phyloP scores from a whole-genome alignment of 2,329 filamentous ascomycete genomes.

The Botryotinia globosa region DNA sequence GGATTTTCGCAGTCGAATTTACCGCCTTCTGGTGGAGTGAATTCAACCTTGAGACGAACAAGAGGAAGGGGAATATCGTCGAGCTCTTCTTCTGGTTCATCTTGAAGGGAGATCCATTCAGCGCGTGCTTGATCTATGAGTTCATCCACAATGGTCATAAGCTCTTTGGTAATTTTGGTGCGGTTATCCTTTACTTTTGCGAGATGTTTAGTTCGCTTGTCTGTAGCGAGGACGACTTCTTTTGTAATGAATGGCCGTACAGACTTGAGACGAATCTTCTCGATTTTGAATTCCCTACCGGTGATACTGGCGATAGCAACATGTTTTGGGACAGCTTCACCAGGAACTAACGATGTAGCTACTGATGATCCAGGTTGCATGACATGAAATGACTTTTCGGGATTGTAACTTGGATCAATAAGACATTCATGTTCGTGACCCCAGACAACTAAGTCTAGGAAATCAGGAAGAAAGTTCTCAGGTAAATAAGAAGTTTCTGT shows the following conservation, averaged over 20 bases:
- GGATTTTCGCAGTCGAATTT: conserved; percentile 91
- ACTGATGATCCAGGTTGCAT: conserved; percentile 98
- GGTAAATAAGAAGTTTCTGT: conserved; percentile 92
- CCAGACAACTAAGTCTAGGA: conserved; percentile 90
- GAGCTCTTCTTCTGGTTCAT: conserved; percentile 54
- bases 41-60: conserved; percentile 87
- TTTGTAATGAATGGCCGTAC: conserved; percentile 88
- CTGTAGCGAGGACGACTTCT: conserved; percentile 74
- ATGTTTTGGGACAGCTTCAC: conserved; percentile 88
- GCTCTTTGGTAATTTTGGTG: conserved; percentile 70
- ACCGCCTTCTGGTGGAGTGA: conserved; percentile 77
- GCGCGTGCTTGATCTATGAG: conserved; percentile 81
- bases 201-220: conserved; percentile 72
- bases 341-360: conserved; percentile 84
- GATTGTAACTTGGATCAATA: conserved; percentile 79
- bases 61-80: conserved; percentile 73
- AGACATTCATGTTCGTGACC: conserved; percentile 96
- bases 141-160: conserved; percentile 76
- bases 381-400: conserved; percentile 87
- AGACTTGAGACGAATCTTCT: conserved; percentile 79
- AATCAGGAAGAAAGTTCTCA: conserved; percentile 87
- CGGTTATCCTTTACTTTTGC: conserved; percentile 82
- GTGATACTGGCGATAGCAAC: conserved; percentile 82
- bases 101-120: conserved; percentile 79
- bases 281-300: conserved; percentile 74